Percentiles rank a stretch among this genome's conserved stretches.
Conservation (phyloP, 2,329 filamentous ascomycete genomes). For the Raffaelea arxii region DNA sequence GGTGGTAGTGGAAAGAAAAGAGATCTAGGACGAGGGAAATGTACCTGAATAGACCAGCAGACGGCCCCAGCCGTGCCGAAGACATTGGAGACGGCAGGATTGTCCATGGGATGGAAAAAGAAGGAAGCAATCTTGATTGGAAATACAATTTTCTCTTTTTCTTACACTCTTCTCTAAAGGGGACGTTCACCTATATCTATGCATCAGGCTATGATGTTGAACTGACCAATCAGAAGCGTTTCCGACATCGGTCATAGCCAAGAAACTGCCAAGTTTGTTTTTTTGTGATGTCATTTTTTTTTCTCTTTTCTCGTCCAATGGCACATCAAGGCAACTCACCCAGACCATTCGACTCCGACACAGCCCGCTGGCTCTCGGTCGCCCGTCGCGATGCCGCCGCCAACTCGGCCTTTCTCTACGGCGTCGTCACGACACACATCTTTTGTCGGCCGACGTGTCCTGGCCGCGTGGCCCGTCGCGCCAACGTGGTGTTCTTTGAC, state of each 20-base stretch:
- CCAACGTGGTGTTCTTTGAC: neutral
- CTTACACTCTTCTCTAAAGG: too few species aligned
- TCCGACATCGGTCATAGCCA: neutral
- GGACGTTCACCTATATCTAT: constrained; percentile 17
- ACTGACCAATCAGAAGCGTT: neutral
- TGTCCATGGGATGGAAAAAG: too few species aligned
- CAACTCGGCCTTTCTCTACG: neutral
- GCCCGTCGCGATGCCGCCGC: neutral
- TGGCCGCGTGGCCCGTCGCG: neutral
- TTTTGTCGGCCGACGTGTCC: neutral
- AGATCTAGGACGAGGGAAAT: constrained; percentile 7
- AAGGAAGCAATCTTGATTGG: too few species aligned
- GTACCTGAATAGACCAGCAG: constrained; percentile 57
- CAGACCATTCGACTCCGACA: neutral
- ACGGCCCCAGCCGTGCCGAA: constrained; percentile 50
- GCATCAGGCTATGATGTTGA: neutral
- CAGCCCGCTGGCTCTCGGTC: neutral
- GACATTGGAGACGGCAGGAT: constrained; percentile 45
- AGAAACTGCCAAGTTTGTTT: too few species aligned
- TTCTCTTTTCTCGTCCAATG: neutral
- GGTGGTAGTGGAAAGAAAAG: constrained; percentile 2
- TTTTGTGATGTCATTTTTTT: neutral
- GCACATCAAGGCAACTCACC: neutral
- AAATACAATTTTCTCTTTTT: too few species aligned
- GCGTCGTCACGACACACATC: neutral